Evolutionary conservation across 441 rosid genomes (phyloP), one percentile per base, ranked within the genome.

Genomic region (Sinapis alba): DNA sequence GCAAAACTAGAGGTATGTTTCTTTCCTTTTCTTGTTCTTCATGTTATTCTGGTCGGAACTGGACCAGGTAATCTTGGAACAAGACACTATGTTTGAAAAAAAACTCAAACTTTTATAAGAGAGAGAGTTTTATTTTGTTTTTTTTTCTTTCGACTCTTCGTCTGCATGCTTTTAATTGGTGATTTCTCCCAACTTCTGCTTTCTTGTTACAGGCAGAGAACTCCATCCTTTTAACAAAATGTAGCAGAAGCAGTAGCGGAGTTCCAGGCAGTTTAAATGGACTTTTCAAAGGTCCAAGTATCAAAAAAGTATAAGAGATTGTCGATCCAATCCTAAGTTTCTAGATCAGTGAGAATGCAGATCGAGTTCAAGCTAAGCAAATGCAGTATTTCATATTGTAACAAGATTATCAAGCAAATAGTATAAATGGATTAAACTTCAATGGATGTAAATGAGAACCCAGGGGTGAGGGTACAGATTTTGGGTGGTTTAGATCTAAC

Each of bases 201-300:
- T 78, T 15, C 69, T 74, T 62, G 73, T 81, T 83, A 87, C 93
- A 91, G 98, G 91, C 80, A 82, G 96, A 90, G 81, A 88, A 81
- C 60, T 36, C 36, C 73, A 84, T 80, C 60, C 89, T 90, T 71
- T 77, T 19, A 69, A 81, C 56, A 63, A 43, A 58, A 56, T 87
- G 92, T 80, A 73, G 79, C 65, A 72, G 58, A 66, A 26, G 62
- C 38, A 57, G 62, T 57, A 84, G 73, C 73, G 71, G 54, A 66
- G 80, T 36, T 78, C 74, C 54, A 75, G 82, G 57, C 16, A n/a
- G n/a, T n/a, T n/a, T n/a, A n/a, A n/a, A n/a, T n/a, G n/a, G n/a
- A n/a, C n/a, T n/a, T n/a, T n/a, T n/a, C n/a, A n/a, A n/a, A n/a
- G n/a, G n/a, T n/a, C n/a, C n/a, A n/a, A n/a, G n/a, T n/a, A n/a